Evolutionary conservation across 176 grass and related monocot genomes (phyloP).

Genomic region (Triticum turgidum): DNA sequence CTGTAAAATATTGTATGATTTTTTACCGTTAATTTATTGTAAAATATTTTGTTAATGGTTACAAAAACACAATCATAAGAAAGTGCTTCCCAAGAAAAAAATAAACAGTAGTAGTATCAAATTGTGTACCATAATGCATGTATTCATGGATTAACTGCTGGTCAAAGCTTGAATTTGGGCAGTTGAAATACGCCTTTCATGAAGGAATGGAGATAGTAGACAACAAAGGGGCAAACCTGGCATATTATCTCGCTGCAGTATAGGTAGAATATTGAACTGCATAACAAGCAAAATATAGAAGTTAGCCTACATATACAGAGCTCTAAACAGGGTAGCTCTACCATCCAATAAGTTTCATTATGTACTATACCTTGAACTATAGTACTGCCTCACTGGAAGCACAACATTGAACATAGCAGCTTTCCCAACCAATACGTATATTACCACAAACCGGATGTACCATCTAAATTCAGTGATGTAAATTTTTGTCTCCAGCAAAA

Average conservation of each 20-base stretch:
- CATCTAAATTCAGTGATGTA: slow-evolving; percentile 89
- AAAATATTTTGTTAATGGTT: background rate
- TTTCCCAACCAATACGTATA: slow-evolving; percentile 86
- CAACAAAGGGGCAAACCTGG: slow-evolving; percentile 55
- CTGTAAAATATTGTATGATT: background rate
- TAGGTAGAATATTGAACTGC: slow-evolving; percentile 83
- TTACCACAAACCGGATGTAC: slow-evolving; percentile 86
- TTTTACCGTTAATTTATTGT: slow-evolving; percentile 4
- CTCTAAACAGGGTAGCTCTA: slow-evolving; percentile 5
- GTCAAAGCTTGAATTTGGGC: background rate
- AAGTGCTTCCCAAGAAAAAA: background rate
- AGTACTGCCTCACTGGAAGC: slow-evolving; percentile 69
- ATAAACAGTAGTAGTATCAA: background rate
- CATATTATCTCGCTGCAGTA: slow-evolving; percentile 71
- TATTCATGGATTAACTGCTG: background rate
- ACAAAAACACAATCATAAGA: background rate
- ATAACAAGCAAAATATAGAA: slow-evolving; percentile 38
- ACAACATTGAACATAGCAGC: slow-evolving; percentile 83
- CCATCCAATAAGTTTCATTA: slow-evolving; percentile 19
- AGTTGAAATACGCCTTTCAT: background rate
- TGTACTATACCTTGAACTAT: slow-evolving; percentile 54
- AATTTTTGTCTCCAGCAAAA: slow-evolving; percentile 75
- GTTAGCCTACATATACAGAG: slow-evolving; percentile 20
- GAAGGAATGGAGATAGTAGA: background rate
- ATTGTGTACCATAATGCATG: background rate